A percentile compares a stretch with the other conserved stretches of the same genome.
phyloP scores from a whole-genome alignment of 1,139 yeast genomes.

The Tardiomyces blankii region DNA sequence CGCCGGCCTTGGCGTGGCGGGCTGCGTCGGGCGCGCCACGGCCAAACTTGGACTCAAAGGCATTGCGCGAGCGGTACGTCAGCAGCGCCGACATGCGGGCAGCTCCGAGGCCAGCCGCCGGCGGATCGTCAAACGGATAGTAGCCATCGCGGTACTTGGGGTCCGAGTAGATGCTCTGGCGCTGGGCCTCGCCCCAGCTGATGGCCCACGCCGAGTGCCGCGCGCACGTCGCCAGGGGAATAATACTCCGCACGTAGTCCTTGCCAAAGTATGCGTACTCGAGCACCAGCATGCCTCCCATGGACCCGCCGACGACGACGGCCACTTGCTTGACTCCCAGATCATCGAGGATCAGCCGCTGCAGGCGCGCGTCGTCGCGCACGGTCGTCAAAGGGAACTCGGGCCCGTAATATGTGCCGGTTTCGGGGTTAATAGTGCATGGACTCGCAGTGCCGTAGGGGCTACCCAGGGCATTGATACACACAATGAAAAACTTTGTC shows the following conservation, averaged over 20 bases:
- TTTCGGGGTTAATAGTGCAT: constrained; percentile 58
- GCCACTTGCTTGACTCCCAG: constrained; percentile 70
- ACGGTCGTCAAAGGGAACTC: constrained; percentile 89
- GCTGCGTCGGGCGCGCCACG: constrained; percentile 51
- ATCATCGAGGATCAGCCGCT: constrained; percentile 57
- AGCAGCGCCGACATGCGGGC: constrained; percentile 95
- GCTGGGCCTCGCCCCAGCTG: constrained; percentile 97
- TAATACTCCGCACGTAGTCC: constrained; percentile 55
- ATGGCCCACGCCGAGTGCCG: constrained; percentile 98
- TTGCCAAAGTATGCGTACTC: constrained; percentile 75
- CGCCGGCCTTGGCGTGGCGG: constrained; percentile 25
- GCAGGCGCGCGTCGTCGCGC: constrained; percentile 81
- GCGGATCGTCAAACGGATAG: constrained; percentile 66
- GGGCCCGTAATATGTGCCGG: constrained; percentile 72
- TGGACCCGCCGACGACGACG: constrained; percentile 87
- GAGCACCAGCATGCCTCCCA: constrained; percentile 98
- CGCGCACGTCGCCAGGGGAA: constrained; percentile 90
- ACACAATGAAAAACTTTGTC: constrained; percentile 68
- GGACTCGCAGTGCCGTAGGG: constrained; percentile 97
- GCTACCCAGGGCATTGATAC: constrained; percentile 85
- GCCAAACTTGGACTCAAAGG: constrained; percentile 85
- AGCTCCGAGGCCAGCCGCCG: constrained; percentile 79
- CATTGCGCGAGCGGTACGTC: constrained; percentile 84
- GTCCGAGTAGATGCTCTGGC: constrained; percentile 91
- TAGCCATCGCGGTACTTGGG: constrained; percentile 88